Base-by-base conservation (phyloP, 2,329 filamentous ascomycete genomes). In the Colletotrichum destructivum region DNA sequence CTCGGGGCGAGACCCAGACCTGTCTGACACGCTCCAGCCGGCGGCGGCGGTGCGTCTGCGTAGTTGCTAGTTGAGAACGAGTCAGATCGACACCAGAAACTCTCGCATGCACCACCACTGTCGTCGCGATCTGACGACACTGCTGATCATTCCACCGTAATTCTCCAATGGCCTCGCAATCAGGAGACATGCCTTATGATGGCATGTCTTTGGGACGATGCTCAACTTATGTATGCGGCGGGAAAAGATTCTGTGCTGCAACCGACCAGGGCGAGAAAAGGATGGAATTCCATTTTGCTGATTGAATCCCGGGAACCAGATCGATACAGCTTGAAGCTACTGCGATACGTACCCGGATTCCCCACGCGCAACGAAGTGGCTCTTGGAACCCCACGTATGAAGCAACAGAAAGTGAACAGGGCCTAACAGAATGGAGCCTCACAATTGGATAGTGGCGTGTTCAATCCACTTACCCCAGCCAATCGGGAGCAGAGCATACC, bases 401-500 rank as follows among this genome's bases (percentile, higher is more conserved):
- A 64, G 51, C 54, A 52, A 51, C 57, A 35, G 23, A 62, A 66
- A 55, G 40, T 47, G 51, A 44, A 62, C 44, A 23, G 21, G 57
- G 11, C 63, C 62, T 44, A 51, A 62, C 51, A 68, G 63, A 71
- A 51, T 68, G 57, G 12, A 38, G 52, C 65, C 4, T 54, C 18
- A 5, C 31, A 3, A 64, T 72, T 72, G 65, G 69, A 26, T 35
- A 49, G 12, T 46, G 23, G 35, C 4, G 23, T 40, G 18, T 1
- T 8, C 7, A 6, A 44, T 16, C 13, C 42, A 23, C 57, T n/a
- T 21, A 21, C 38, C 21, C 7, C 66, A 47, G 40, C 69, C 69
- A 69, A 69, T 72, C 69, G 65, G 65, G 65, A 69, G 52, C 52
- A 52, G 69, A 69, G 57, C 15, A 69, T 69, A 63, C 65, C 54